Conservation (phyloP, 768 basidiomycete genomes). For the Lactifluus volemus region DNA sequence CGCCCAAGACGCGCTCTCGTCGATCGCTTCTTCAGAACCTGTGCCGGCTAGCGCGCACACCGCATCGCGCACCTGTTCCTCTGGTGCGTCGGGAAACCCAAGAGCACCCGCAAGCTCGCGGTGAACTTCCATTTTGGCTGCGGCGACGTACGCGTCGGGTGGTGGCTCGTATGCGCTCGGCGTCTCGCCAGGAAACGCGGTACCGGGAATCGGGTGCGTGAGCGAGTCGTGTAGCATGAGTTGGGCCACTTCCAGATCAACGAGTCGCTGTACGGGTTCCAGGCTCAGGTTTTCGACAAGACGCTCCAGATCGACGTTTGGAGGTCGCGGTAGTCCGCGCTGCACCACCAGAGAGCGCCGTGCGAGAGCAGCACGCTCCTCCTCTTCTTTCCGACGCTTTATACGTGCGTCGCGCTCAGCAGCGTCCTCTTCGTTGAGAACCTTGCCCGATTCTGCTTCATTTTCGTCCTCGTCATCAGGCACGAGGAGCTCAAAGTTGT, state of each 20-base stretch:
- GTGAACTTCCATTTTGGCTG: slow-evolving; percentile 66
- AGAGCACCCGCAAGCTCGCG: slow-evolving; percentile 69
- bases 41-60: slow-evolving; percentile 45
- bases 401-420: slow-evolving; percentile 81
- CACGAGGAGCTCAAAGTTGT: slow-evolving; percentile 92
- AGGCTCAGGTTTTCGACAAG: slow-evolving; percentile 54
- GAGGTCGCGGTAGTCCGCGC: slow-evolving; percentile 75
- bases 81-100: slow-evolving; percentile 78
- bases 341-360: slow-evolving; percentile 77
- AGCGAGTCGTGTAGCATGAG: slow-evolving; percentile 86
- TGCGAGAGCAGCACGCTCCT: slow-evolving; percentile 72
- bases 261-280: slow-evolving; percentile 44
- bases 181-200: slow-evolving; percentile 62
- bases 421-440: slow-evolving; percentile 72
- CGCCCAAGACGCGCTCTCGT: slow-evolving; percentile 67
- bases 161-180: slow-evolving; percentile 64
- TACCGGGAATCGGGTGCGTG: slow-evolving; percentile 81
- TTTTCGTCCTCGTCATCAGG: slow-evolving; percentile 76
- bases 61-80: slow-evolving; percentile 71
- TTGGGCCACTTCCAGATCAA: slow-evolving; percentile 69
- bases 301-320: slow-evolving; percentile 62
- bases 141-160: slow-evolving; percentile 62
- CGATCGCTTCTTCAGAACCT: slow-evolving; percentile 46
- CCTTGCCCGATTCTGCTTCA: slow-evolving; percentile 28
- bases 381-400: slow-evolving; percentile 58